Evolutionary conservation across 352 stramenopile genomes (phyloP).

Genomic region (Phytopythium delawarense): DNA sequence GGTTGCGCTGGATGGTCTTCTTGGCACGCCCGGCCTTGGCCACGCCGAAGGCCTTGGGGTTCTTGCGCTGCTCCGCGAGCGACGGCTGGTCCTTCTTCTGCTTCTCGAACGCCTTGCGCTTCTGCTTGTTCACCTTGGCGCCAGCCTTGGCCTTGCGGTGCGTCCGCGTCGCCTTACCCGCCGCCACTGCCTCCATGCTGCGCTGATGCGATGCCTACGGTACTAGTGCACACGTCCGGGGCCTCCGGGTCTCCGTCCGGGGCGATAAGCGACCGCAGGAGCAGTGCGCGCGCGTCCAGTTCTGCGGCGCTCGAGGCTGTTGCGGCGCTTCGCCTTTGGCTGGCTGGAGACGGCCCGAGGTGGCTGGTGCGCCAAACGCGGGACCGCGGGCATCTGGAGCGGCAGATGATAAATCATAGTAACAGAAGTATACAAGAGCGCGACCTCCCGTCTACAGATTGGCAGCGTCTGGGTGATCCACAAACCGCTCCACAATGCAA

Average conservation of each 20-base stretch:
- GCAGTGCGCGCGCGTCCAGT: too few relatives aligned
- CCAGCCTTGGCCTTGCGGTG: conserved; percentile 84
- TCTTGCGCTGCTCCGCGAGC: conserved; percentile 92
- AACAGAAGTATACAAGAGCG: too few relatives aligned
- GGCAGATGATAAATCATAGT: not conserved
- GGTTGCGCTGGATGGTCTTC: conserved; percentile 96
- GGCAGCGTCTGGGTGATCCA: not conserved
- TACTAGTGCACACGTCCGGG: too few relatives aligned
- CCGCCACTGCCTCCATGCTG: conserved; percentile 34
- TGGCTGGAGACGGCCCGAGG: not conserved
- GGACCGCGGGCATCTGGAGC: not conserved
- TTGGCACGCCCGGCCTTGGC: conserved; percentile 94
- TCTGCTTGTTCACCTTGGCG: conserved; percentile 95
- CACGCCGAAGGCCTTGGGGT: conserved; percentile 96
- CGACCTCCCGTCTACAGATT: not conserved
- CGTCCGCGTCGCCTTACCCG: conserved; percentile 40
- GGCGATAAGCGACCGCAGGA: too few relatives aligned
- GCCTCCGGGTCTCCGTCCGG: too few relatives aligned
- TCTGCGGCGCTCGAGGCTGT: not conserved
- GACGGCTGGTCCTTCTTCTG: conserved; percentile 78
- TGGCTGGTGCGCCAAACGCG: not conserved
- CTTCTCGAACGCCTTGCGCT: conserved; percentile 89
- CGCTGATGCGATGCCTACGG: not conserved
- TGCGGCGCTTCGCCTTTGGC: conserved; percentile 4
- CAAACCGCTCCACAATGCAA: not conserved